Evolutionary conservation across 2,329 filamentous ascomycete genomes (phyloP).

Genomic region (Clarireedia sp.): DNA sequence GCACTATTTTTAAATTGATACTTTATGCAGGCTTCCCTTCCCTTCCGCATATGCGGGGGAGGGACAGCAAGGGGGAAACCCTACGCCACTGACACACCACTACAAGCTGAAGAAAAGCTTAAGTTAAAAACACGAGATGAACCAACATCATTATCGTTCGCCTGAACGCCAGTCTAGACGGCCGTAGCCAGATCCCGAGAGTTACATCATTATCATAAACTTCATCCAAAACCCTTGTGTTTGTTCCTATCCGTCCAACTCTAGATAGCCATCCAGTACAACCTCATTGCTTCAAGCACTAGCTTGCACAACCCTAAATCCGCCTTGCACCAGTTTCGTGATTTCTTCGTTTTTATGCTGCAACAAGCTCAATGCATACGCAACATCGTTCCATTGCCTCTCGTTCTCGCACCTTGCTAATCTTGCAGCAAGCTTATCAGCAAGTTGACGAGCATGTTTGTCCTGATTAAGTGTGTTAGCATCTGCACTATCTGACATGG

Average conservation of each 20-base stretch:
- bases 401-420: conserved; percentile 82
- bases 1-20: too few relatives aligned
- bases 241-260: not conserved
- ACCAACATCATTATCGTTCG: too few relatives aligned
- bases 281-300: conserved; percentile 33
- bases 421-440: conserved; percentile 84
- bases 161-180: too few relatives aligned
- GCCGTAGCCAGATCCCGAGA: too few relatives aligned
- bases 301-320: conserved; percentile 64
- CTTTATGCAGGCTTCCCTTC: too few relatives aligned
- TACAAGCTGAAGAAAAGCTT: too few relatives aligned
- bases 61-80: too few relatives aligned
- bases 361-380: conserved; percentile 79
- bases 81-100: too few relatives aligned
- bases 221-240: not conserved
- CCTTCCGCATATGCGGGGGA: too few relatives aligned
- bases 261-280: not conserved
- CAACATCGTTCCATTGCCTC: conserved; percentile 95
- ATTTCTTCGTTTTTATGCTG: conserved; percentile 94
- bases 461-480: conserved; percentile 50
- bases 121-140: too few relatives aligned
- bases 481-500: not conserved
- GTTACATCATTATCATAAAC: not conserved
- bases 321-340: conserved; percentile 63
- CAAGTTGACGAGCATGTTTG: conserved; percentile 91